Evolutionary conservation across 805 yeast species (phyloP), one percentile per base, ranked within the genome.

Genomic region (Ogataea henricii): DNA sequence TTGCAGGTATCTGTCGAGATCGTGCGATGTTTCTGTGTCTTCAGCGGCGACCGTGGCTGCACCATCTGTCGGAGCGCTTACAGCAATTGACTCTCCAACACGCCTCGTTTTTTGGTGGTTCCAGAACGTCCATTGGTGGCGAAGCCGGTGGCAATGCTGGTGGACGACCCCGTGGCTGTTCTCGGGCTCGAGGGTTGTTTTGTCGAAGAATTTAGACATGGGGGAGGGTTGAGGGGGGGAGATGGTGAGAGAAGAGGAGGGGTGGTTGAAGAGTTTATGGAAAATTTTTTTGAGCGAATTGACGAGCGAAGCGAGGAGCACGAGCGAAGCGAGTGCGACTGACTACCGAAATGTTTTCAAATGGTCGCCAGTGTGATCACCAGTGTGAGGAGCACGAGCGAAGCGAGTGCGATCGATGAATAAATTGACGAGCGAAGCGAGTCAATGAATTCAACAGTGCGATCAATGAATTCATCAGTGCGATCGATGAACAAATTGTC

Each of bases 1-100:
- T 52, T 74, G 74, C 36, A 78, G 61, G 54, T 78, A 78, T 38
- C 69, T 59, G 54, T 71, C 76, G 18, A 72, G 72, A n/a, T 68
- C 71, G 4, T n/a, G n/a, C n/a, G n/a, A n/a, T n/a, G n/a, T n/a
- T n/a, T n/a, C n/a, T n/a, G n/a, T n/a, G n/a, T n/a, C n/a, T n/a
- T 39, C 34, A 3, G 13, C 4, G 4, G 10, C 30, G n/a, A 27
- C 6, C 13, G 29, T 25, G 21, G 6, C 17, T 39, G 42, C 13
- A 23, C 23, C 30, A 10, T 14, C 40, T 23, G n/a, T 20, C 22
- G 12, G n/a, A 6, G 6, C 35, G 20, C 20, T 5, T 25, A 5
- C 9, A 40, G 16, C 49, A 37, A 16, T 18, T 27, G 27, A 41
- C 36, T 40, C 43, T 16, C 32, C 42, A 16, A 26, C 9, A 1